A percentile compares a stretch with the other conserved stretches of the same genome.
These are phyloP conservation scores for Penicillium fimorum DNA, from an alignment of 495 filamentous ascomycete genomes.

Conservation along the genomic window DNA sequence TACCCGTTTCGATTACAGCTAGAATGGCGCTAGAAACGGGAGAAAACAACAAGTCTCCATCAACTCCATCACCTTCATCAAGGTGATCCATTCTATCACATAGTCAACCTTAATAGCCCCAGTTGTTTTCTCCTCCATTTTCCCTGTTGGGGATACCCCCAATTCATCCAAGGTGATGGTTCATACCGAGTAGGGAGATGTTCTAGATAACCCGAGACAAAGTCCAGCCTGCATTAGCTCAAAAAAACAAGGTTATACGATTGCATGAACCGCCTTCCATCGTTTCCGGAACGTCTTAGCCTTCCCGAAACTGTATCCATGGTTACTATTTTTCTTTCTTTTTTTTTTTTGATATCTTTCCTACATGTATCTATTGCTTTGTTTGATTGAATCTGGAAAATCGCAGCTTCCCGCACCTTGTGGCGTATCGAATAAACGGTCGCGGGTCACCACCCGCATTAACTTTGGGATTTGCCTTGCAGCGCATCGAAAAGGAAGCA, in stretches of 20 bases:
- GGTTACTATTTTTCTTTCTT: background rate
- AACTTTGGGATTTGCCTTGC: slow-evolving; percentile 5
- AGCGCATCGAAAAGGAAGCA: background rate
- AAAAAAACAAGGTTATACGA: slow-evolving; percentile 23
- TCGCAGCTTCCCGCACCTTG: background rate
- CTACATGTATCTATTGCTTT: background rate
- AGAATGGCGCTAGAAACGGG: slow-evolving; percentile 34
- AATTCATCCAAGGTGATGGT: slow-evolving; percentile 9
- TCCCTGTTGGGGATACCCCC: slow-evolving; percentile 13
- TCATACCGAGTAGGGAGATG: background rate
- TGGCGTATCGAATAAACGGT: slow-evolving; percentile 9
- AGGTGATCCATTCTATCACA: slow-evolving; percentile 1
- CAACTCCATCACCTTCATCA: background rate
- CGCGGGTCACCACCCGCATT: slow-evolving; percentile 3
- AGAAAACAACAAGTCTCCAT: slow-evolving; percentile 11
- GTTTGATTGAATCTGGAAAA: background rate
- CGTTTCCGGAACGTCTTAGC: slow-evolving; percentile 9
- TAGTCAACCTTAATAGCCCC: slow-evolving; percentile 15
- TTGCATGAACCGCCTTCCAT: slow-evolving; percentile 31
- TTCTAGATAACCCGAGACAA: slow-evolving; percentile 12
- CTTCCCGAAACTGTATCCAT: slow-evolving; percentile 5
- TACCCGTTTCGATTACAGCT: slow-evolving; percentile 29
- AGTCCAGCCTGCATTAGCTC: slow-evolving; percentile 38
- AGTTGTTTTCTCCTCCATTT: slow-evolving; percentile 11
- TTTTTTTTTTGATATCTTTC: background rate